Evolutionary conservation across 2,329 filamentous ascomycete genomes (phyloP).

Genomic region (Cadophora malorum): DNA sequence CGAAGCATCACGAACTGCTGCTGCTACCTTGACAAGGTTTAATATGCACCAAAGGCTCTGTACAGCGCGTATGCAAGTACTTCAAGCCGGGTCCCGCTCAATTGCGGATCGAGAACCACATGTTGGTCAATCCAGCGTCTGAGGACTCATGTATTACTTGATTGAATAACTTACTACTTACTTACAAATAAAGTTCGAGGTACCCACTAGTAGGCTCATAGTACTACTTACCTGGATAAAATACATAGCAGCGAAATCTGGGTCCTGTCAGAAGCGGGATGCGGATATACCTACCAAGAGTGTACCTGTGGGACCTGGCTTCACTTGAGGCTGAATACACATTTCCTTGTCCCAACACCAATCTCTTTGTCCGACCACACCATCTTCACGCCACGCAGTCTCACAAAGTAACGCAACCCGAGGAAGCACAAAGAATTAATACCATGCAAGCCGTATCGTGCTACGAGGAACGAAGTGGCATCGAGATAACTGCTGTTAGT

Average conservation of each 20-base stretch:
- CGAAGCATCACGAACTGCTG: not conserved
- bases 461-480: not conserved
- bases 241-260: not conserved
- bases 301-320: not conserved
- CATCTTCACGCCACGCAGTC: not conserved
- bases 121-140: not conserved
- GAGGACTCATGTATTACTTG: not conserved
- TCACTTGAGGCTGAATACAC: slow-evolving; percentile 8
- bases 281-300: no score
- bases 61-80: slow-evolving; percentile 11
- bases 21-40: slow-evolving; percentile 1
- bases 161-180: not conserved
- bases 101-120: slow-evolving; percentile 11
- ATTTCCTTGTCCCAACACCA: not conserved
- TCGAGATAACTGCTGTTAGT: not conserved
- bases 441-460: not conserved
- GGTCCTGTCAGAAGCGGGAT: not conserved
- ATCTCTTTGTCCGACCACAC: not conserved
- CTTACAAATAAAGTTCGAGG: not conserved
- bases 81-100: not conserved
- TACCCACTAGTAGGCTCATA: not conserved
- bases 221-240: not conserved
- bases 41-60: slow-evolving; percentile 1
- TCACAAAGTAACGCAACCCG: not conserved
- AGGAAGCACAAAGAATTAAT: not conserved